These are phyloP conservation scores for Insectozyma bohioensis DNA, from an alignment of 1,139 yeast species.

Conservation along the genomic window DNA sequence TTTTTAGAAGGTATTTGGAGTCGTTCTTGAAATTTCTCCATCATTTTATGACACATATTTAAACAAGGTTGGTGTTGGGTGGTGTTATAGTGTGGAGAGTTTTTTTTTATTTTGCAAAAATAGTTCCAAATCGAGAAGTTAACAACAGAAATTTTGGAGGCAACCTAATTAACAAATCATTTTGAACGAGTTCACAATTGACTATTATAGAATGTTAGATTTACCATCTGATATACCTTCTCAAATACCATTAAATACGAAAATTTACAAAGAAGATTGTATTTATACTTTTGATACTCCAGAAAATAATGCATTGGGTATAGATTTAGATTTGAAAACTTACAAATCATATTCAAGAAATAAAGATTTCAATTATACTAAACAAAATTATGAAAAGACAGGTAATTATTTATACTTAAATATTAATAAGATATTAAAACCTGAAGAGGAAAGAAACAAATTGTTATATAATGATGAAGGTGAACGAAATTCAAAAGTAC, in stretches of 20 bases:
- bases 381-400: constrained; percentile 48
- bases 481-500: constrained; percentile 52
- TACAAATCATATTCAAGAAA: constrained; percentile 62
- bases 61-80: too few species aligned
- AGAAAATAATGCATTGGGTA: constrained; percentile 55
- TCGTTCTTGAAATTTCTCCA: constrained; percentile 12
- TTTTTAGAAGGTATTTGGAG: constrained; percentile 1
- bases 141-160: too few species aligned
- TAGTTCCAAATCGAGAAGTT: too few species aligned
- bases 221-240: constrained; percentile 23
- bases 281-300: constrained; percentile 78
- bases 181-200: constrained; percentile 1
- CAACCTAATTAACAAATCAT: neutral
- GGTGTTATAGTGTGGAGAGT: neutral
- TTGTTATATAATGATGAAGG: constrained; percentile 24
- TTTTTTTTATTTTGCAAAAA: constrained; percentile 3
- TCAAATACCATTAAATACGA: constrained; percentile 20
- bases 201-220: too few species aligned
- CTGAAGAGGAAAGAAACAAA: constrained; percentile 25
- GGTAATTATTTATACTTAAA: constrained; percentile 59
- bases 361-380: constrained; percentile 50
- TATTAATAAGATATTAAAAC: constrained; percentile 48
- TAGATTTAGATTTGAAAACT: constrained; percentile 72
- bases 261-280: constrained; percentile 79
- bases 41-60: constrained; percentile 12